phyloP scores from a whole-genome alignment of 75 land plant species.

The Sequoia sempervirens region DNA sequence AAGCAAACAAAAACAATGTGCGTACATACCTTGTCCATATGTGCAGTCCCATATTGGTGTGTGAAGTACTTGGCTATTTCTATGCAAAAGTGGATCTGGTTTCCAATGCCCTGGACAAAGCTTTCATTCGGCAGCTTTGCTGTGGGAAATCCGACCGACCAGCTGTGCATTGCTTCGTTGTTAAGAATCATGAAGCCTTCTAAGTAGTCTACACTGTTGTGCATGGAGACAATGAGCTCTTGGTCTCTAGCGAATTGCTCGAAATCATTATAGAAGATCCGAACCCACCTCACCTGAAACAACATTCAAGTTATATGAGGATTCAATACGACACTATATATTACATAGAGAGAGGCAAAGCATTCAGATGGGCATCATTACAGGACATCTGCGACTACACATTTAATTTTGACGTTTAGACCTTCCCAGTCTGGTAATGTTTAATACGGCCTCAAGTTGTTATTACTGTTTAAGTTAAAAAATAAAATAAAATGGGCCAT shows the following conservation, averaged over 20 bases:
- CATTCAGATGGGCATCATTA: too few species aligned
- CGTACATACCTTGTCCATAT: constrained; percentile 9
- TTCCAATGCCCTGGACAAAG: background rate
- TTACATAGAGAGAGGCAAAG: too few species aligned
- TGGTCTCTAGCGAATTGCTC: constrained; percentile 39
- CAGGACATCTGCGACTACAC: too few species aligned
- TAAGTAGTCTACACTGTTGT: constrained; percentile 46
- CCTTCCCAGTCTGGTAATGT: too few species aligned
- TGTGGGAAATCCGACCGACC: constrained; percentile 29
- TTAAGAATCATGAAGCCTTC: constrained; percentile 54
- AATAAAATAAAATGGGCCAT: too few species aligned
- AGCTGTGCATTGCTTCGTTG: constrained; percentile 22
- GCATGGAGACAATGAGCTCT: constrained; percentile 30
- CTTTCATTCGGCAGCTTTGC: background rate
- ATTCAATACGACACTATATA: background rate
- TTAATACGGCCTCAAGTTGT: too few species aligned
- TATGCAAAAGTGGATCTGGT: constrained; percentile 18
- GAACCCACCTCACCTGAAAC: constrained; percentile 46
- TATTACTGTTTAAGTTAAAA: too few species aligned
- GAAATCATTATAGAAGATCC: constrained; percentile 45
- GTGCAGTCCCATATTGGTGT: constrained; percentile 3
- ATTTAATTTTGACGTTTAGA: too few species aligned
- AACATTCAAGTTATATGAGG: background rate
- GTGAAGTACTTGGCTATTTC: constrained; percentile 22
- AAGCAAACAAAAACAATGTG: background rate